Conservation (phyloP, 768 basidiomycete genomes). For the Serendipita sp. region DNA sequence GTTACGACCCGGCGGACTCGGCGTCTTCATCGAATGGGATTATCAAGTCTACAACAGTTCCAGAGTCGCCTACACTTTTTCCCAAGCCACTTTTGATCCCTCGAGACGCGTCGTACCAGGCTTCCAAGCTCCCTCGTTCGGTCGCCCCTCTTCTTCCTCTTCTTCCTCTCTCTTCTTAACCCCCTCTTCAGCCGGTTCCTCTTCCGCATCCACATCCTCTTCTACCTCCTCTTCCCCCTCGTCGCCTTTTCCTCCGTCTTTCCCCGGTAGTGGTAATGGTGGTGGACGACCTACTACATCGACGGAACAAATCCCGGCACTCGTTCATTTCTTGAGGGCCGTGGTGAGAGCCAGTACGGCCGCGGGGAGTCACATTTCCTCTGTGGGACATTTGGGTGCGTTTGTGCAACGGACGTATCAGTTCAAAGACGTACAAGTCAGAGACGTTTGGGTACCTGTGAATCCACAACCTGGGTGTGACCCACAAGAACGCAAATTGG, state of each 20-base stretch:
- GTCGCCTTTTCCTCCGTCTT: too few relatives aligned
- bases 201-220: too few relatives aligned
- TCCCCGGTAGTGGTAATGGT: neutral
- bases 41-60: neutral
- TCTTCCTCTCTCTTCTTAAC: too few relatives aligned
- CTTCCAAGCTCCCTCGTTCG: neutral
- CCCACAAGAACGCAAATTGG: neutral
- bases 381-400: neutral
- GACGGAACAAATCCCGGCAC: neutral
- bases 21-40: slow-evolving; percentile 3
- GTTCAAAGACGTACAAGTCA: neutral
- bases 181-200: too few relatives aligned
- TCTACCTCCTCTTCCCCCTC: too few relatives aligned
- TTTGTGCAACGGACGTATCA: neutral
- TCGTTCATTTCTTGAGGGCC: neutral
- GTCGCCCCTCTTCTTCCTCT: neutral
- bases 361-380: neutral
- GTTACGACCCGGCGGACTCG: neutral
- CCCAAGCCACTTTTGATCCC: neutral
- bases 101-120: neutral
- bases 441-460: slow-evolving; percentile 1
- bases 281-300: neutral
- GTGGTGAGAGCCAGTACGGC: neutral
- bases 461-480: neutral
- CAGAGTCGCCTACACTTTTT: neutral